Evolutionary conservation across 768 basidiomycete species (phyloP), one percentile per base, ranked within the genome.

Genomic region (Amylocystis lapponica): DNA sequence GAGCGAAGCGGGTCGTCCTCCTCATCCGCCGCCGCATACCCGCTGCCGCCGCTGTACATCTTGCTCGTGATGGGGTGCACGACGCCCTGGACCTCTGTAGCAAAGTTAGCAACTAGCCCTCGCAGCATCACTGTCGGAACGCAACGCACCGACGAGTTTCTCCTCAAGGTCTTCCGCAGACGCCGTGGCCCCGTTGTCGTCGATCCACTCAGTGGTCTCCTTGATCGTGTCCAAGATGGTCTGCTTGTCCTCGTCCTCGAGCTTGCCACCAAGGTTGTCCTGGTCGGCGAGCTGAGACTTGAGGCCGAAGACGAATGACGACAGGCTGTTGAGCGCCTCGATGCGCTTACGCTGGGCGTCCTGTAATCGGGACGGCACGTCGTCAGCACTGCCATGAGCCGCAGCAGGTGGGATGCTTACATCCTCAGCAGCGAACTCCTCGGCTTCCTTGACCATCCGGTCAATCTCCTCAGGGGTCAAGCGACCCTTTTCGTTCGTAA

Each of bases 401-500:
- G n/a, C n/a, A n/a, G n/a, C n/a, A n/a, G n/a, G n/a, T n/a, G n/a
- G n/a, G n/a, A n/a, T n/a, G n/a, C n/a, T n/a, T n/a, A n/a, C n/a
- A 21, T 90, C 88, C 65, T 88, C 86, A 6, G 76, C 65, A 2
- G 86, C 85, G 53, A 88, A 94, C 58, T 92, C 83, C 74, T 97
- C 92, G 4, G 91, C 92, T 56, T 96, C 93, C 23, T 72, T 78
- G 43, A 96, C 87, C 93, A 95, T 96, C 48, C 91, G 87, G 59
- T 96, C 93, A 49, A 96, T 95, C 48, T 96, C 64, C 78, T 63
- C 61, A 13, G 59, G 59, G 16, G 61, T 55, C 16, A 62, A 80
- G 69, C 94, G 88, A 34, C 90, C 92, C 72, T 93, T 94, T 66
- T 95, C 91, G 68, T 96, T 96, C 55, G 81, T 93, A 69, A 96